Conservation (phyloP, 2,329 filamentous ascomycete species). For the Lasiodiplodia theobromae region DNA sequence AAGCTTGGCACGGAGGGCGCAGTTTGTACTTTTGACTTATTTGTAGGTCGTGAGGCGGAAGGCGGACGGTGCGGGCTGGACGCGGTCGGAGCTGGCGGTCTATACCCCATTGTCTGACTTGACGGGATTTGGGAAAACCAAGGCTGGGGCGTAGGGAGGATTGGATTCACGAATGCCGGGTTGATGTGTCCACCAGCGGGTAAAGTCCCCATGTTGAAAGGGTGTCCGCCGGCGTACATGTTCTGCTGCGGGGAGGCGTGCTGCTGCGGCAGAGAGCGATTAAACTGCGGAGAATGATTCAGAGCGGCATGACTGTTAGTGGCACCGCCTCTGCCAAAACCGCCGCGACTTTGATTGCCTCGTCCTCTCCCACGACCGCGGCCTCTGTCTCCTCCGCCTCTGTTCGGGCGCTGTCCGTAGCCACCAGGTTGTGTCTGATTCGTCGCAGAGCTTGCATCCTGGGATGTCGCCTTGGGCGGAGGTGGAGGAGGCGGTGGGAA, state of each 20-base stretch:
- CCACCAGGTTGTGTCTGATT: constrained; percentile 37
- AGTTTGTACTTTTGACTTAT: constrained; percentile 19
- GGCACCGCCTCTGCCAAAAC: constrained; percentile 12
- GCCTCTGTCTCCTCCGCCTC: constrained; percentile 31
- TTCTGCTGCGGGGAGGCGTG: not conserved
- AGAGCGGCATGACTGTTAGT: constrained; percentile 10
- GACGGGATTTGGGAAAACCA: constrained; percentile 2
- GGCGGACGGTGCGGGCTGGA: not conserved
- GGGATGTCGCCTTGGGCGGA: constrained; percentile 42
- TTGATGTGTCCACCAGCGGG: constrained; percentile 32
- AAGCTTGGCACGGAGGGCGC: constrained; percentile 46
- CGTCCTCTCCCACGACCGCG: constrained; percentile 42
- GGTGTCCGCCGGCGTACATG: not conserved
- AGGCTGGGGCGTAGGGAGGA: not conserved
- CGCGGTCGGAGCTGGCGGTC: not conserved
- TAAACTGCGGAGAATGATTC: not conserved
- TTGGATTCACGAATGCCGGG: constrained; percentile 31
- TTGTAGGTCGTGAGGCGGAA: not conserved
- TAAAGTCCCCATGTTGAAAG: constrained; percentile 1
- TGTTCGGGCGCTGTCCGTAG: constrained; percentile 16
- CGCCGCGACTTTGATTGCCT: constrained; percentile 33
- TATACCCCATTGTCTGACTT: not conserved
- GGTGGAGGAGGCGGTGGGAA: constrained; percentile 59
- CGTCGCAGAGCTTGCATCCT: constrained; percentile 38
- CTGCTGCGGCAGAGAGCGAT: constrained; percentile 10